phyloP scores from a whole-genome alignment of 2,329 filamentous ascomycete species.

The Penicillium thymicola region DNA sequence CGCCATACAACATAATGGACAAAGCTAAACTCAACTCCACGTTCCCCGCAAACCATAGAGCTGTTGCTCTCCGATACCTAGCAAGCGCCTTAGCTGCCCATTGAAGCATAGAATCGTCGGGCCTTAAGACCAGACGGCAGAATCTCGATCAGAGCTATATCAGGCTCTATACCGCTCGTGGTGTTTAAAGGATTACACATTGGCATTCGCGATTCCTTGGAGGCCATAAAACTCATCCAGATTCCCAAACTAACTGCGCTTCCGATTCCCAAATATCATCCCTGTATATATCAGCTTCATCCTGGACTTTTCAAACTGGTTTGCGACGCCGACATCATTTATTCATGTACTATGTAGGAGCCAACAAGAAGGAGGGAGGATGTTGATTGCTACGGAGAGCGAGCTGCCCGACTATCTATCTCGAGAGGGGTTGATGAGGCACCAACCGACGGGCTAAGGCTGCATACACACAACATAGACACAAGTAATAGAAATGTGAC shows the following conservation, averaged over 20 bases:
- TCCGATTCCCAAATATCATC: not conserved
- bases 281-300: not conserved
- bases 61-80: not conserved
- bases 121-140: not conserved
- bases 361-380: too few relatives aligned
- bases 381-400: too few relatives aligned
- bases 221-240: not conserved
- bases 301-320: not conserved
- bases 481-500: too few relatives aligned
- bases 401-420: too few relatives aligned
- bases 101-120: not conserved
- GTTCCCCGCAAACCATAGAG: not conserved
- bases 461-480: too few relatives aligned
- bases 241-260: too few relatives aligned
- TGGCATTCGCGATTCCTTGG: not conserved
- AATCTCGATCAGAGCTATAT: not conserved
- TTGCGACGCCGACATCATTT: not conserved
- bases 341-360: too few relatives aligned
- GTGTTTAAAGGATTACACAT: not conserved
- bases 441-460: too few relatives aligned
- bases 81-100: not conserved
- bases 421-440: too few relatives aligned
- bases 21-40: not conserved
- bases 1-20: not conserved
- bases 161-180: not conserved